Conservation (phyloP, 2,329 filamentous ascomycete species). For the Cladorrhinum sp. region DNA sequence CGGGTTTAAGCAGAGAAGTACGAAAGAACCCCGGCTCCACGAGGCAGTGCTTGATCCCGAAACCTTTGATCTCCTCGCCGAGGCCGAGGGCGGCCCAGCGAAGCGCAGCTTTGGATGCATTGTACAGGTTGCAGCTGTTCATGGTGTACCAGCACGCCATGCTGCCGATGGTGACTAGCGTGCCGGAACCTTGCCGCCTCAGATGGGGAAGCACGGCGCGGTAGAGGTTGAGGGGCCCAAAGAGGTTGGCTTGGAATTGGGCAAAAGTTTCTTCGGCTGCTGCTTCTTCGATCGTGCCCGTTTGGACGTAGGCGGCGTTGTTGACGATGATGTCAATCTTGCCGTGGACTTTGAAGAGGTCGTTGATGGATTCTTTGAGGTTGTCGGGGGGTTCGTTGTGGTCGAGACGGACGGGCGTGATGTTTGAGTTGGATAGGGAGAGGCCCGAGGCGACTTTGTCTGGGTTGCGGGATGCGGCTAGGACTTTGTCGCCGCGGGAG, state of each 20-base stretch:
- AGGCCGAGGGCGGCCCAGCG: conserved; percentile 3
- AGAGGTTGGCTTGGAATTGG: conserved; percentile 17
- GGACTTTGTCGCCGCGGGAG: conserved; percentile 19
- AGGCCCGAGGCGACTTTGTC: not conserved
- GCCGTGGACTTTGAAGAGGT: conserved; percentile 9
- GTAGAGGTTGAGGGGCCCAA: conserved; percentile 15
- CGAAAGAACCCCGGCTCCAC: conserved; percentile 19
- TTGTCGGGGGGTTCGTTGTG: conserved; percentile 12
- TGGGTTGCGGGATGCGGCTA: conserved; percentile 19
- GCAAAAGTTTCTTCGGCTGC: conserved; percentile 10
- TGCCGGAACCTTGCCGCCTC: conserved; percentile 1
- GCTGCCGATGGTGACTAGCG: conserved; percentile 13
- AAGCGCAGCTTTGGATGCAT: conserved; percentile 15
- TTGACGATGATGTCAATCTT: conserved; percentile 20
- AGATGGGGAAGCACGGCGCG: conserved; percentile 17
- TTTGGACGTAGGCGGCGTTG: conserved; percentile 17
- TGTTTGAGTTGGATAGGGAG: conserved; percentile 7
- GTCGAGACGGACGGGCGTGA: conserved; percentile 12
- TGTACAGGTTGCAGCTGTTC: conserved; percentile 15
- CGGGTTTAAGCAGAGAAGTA: conserved; percentile 15
- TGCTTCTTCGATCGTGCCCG: conserved; percentile 14
- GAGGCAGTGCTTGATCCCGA: conserved; percentile 14
- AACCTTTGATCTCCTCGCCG: conserved; percentile 12
- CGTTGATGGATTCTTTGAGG: conserved; percentile 7
- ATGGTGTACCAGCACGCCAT: conserved; percentile 10